Conservation (phyloP, 2,329 filamentous ascomycete genomes). For the Saccharata proteae region DNA sequence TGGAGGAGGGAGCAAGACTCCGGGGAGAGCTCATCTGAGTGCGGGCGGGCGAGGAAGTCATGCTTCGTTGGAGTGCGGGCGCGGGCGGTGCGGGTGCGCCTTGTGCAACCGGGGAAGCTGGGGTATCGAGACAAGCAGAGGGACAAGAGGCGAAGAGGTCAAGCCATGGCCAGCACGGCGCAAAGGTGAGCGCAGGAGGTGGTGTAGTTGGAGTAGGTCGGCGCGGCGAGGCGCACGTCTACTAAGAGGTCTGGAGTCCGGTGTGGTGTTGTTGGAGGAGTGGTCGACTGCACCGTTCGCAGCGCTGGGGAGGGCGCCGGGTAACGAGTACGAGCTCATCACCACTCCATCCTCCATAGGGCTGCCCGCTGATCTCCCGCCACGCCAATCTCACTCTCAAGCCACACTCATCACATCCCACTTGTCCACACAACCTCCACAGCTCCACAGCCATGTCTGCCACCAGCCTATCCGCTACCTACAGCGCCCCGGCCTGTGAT, state of each 20-base stretch:
- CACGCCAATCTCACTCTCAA: constrained; percentile 20
- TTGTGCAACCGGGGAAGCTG: constrained; percentile 6
- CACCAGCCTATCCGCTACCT: constrained; percentile 35
- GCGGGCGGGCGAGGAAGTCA: constrained; percentile 8
- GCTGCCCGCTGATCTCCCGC: constrained; percentile 6
- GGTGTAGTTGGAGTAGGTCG: background rate
- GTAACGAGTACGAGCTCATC: no score
- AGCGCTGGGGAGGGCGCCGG: no score
- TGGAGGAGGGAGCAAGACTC: background rate
- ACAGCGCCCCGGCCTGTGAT: constrained; percentile 40
- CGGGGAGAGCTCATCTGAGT: constrained; percentile 4
- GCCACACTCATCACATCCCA: constrained; percentile 4
- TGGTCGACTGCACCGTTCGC: background rate
- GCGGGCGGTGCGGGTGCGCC: constrained; percentile 2
- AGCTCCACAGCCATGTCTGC: constrained; percentile 13
- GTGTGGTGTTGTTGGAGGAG: constrained; percentile 1
- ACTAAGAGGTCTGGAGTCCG: background rate
- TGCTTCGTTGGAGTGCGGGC: no score
- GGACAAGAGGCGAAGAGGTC: constrained; percentile 1
- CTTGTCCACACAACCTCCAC: constrained; percentile 4
- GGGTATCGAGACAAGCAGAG: background rate
- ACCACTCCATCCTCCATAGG: constrained; percentile 7
- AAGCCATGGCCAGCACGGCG: constrained; percentile 7
- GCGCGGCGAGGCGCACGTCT: no score
- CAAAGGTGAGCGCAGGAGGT: background rate